Evolutionary conservation across 2,329 filamentous ascomycete genomes (phyloP).

Genomic region (Colletotrichum tropicicola): DNA sequence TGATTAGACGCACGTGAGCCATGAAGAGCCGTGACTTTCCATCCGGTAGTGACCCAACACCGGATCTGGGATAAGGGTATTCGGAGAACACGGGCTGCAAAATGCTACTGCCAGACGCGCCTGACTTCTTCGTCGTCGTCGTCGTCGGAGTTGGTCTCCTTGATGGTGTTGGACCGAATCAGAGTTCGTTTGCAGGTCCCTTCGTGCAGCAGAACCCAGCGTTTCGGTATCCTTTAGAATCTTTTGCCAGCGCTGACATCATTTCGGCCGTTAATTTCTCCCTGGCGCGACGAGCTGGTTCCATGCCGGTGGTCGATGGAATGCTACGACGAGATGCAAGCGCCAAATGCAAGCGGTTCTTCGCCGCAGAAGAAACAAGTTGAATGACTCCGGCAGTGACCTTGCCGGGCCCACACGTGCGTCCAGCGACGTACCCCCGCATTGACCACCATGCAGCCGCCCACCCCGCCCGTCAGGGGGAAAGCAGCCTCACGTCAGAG

Average conservation of each 20-base stretch:
- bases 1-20: background rate
- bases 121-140: background rate
- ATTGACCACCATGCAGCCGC: constrained; percentile 27
- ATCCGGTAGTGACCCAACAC: background rate
- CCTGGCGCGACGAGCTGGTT: background rate
- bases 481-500: constrained; percentile 26
- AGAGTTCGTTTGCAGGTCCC: constrained; percentile 10
- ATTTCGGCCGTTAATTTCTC: background rate
- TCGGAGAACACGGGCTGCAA: background rate
- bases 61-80: background rate
- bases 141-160: background rate
- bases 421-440: constrained; percentile 5
- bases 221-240: background rate
- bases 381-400: constrained; percentile 2
- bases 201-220: background rate
- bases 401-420: constrained; percentile 5
- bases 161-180: background rate
- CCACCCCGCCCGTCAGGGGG: constrained; percentile 20
- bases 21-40: background rate
- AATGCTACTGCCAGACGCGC: background rate
- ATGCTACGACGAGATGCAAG: constrained; percentile 1
- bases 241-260: background rate
- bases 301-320: background rate
- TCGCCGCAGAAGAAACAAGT: background rate
- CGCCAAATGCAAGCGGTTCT: background rate